phyloP scores from a whole-genome alignment of 2,329 filamentous ascomycete genomes.

The Zarea fungicola region DNA sequence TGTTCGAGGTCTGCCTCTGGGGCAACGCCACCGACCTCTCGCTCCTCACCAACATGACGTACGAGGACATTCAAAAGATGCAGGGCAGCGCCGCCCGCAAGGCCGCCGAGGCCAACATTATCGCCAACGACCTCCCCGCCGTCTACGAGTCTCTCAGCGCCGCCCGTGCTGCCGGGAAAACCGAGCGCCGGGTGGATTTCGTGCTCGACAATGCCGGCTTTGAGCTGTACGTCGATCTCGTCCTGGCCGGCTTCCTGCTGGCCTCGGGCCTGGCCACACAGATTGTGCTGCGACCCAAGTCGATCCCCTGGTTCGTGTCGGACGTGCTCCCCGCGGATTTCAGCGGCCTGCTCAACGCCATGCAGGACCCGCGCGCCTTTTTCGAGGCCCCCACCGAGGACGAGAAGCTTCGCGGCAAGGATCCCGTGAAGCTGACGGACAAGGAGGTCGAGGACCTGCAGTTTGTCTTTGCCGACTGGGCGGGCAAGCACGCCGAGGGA shows the following conservation, averaged over 20 bases:
- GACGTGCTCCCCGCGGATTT: constrained; percentile 90
- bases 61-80: constrained; percentile 94
- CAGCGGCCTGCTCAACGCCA: constrained; percentile 68
- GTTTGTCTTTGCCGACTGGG: constrained; percentile 82
- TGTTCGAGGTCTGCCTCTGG: constrained; percentile 96
- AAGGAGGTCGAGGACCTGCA: constrained; percentile 61
- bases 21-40: constrained; percentile 94
- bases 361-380: constrained; percentile 73
- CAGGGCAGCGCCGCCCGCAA: constrained; percentile 87
- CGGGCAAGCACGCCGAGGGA: constrained; percentile 71
- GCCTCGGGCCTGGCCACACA: constrained; percentile 78
- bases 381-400: constrained; percentile 73
- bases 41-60: constrained; percentile 80
- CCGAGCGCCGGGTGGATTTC: constrained; percentile 79
- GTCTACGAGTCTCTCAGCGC: constrained; percentile 66
- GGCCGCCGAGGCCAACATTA: constrained; percentile 81
- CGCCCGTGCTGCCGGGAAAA: constrained; percentile 57
- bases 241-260: constrained; percentile 85
- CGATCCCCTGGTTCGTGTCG: constrained; percentile 96
- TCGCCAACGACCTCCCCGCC: constrained; percentile 74
- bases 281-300: constrained; percentile 87
- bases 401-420: constrained; percentile 50
- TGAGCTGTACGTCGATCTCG: constrained; percentile 91
- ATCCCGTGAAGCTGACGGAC: constrained; percentile 57
- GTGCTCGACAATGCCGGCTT: constrained; percentile 97